phyloP scores from a whole-genome alignment of 2,329 filamentous ascomycete species.

The Colletotrichum incanum region DNA sequence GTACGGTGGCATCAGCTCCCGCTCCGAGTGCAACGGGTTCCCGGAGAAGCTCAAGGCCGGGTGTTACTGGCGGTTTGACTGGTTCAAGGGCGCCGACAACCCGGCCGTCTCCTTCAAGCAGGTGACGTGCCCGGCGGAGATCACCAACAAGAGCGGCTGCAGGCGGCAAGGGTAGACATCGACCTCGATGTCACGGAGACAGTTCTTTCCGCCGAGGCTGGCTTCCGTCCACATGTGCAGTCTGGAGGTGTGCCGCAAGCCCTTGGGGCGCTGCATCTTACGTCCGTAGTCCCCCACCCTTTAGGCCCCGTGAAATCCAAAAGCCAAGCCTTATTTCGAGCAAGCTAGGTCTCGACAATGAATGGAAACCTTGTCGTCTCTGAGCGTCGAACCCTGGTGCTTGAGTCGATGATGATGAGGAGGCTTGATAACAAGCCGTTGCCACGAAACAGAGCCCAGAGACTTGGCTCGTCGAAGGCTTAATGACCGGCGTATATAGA shows the following conservation, averaged over 20 bases:
- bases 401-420: constrained; percentile 10
- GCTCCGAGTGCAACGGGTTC: constrained; percentile 67
- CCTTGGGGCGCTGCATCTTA: not conserved
- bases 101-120: constrained; percentile 68
- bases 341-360: not conserved
- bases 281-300: not conserved
- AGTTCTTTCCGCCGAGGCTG: not conserved
- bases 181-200: not conserved
- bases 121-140: constrained; percentile 68
- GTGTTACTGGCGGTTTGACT: constrained; percentile 77
- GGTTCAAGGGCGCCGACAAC: constrained; percentile 73
- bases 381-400: not conserved
- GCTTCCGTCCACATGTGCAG: not conserved
- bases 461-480: not conserved
- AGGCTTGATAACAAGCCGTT: constrained; percentile 2
- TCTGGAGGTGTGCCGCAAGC: not conserved
- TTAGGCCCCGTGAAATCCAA: not conserved
- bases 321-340: not conserved
- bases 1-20: constrained; percentile 71
- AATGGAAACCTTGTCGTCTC: not conserved
- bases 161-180: constrained; percentile 45
- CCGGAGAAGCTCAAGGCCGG: constrained; percentile 69
- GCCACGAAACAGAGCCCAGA: not conserved
- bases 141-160: constrained; percentile 60
- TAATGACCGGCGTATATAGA: not conserved